Evolutionary conservation across 805 yeast genomes (phyloP).

Genomic region (Grigorovia yakushimaensis): DNA sequence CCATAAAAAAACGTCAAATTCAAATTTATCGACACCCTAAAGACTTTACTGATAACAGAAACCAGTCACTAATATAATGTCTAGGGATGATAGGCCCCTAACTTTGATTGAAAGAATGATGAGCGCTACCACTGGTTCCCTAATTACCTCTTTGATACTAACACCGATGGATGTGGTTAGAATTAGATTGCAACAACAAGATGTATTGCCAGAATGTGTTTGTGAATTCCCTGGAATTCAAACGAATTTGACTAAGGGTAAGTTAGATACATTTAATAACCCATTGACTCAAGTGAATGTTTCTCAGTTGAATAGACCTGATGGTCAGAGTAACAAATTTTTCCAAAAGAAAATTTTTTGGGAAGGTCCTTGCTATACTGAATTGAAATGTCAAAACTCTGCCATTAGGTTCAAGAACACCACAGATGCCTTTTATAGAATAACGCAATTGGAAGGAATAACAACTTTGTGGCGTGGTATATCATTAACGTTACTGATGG

Average conservation of each 20-base stretch:
- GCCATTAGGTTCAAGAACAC: slow-evolving; percentile 48
- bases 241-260: not conserved
- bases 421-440: slow-evolving; percentile 58
- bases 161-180: slow-evolving; percentile 78
- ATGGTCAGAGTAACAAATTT: not conserved
- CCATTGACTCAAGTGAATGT: slow-evolving; percentile 2
- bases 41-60: not conserved
- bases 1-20: not conserved
- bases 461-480: slow-evolving; percentile 83
- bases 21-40: not conserved
- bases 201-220: slow-evolving; percentile 40
- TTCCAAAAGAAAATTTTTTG: slow-evolving; percentile 15
- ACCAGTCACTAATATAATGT: not conserved
- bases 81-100: slow-evolving; percentile 4
- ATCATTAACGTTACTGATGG: slow-evolving; percentile 73
- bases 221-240: slow-evolving; percentile 12
- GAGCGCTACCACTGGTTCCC: slow-evolving; percentile 69
- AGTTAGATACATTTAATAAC: slow-evolving; percentile 5
- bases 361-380: slow-evolving; percentile 28
- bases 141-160: slow-evolving; percentile 60
- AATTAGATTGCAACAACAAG: slow-evolving; percentile 70
- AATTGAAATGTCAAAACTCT: slow-evolving; percentile 23
- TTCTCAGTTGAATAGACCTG: not conserved
- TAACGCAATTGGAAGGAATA: slow-evolving; percentile 64
- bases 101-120: slow-evolving; percentile 52